Evolutionary conservation across 108 stramenopile genomes (phyloP), one percentile per base, ranked within the genome.

Genomic region (Seminavis robusta): DNA sequence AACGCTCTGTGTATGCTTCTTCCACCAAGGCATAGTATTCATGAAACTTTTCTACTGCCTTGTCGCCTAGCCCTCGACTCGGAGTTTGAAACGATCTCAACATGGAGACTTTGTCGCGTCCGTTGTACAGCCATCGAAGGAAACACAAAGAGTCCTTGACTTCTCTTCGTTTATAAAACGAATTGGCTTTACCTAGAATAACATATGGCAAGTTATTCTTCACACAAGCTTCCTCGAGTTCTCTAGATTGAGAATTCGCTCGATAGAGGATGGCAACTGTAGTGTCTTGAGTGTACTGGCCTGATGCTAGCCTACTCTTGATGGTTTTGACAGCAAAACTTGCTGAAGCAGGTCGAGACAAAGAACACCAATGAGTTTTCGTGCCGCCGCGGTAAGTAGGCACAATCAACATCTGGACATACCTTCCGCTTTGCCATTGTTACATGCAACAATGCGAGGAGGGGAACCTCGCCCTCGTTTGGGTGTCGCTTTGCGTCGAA

Each of bases 161-260:
- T 52, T 90, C 89, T 26, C 76, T 65, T 23, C 89, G 80, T 38
- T 77, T 77, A 68, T 90, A 90, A 39, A 90, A 90, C 0, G 80
- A 73, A 13, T 80, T 80, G n/a, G 84, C 66, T 0, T 70, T 65
- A 21, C 89, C 89, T 42, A 83, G 63, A 8, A 90, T 78, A 1
- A 86, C 76, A 41, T 90, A 90, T 21, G 80, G 73, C 4, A 90
- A 53, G 61, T 82, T 84, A 6, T 79, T 50, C 29, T 71, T 47
- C 20, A 91, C 89, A 66, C 89, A 91, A n/a, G 85, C 89, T 58
- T 91, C 89, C 56, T 96, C 95, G 38, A 96, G 52, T 3, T 82
- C 61, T 4, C 93, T 81, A 17, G 87, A 88, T 57, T 96, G 95
- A 3, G 95, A 89, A 59, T 96, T 94, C 5, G 93, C 93, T 10